A percentile compares a stretch with the other conserved stretches of the same genome.
These are phyloP conservation scores for Apiospora marii DNA, from an alignment of 2,329 filamentous ascomycete genomes.

Conservation along the genomic window DNA sequence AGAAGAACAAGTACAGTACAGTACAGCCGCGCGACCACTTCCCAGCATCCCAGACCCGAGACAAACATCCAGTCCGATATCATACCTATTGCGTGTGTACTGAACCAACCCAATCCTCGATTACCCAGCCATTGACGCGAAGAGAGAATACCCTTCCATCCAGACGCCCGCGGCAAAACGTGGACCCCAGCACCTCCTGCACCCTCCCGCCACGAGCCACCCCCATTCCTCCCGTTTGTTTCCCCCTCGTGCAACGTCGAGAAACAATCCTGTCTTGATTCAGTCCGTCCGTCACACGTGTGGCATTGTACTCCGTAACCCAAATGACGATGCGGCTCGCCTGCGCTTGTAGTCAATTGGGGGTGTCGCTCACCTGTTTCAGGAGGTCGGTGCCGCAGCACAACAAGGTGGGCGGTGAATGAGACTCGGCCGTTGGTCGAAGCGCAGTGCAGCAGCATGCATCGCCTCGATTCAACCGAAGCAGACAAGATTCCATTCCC, in stretches of 20 bases:
- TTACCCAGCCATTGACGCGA: not conserved
- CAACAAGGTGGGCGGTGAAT: conserved; percentile 15
- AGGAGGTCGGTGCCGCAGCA: not conserved
- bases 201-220: not conserved
- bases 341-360: not conserved
- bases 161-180: not conserved
- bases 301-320: not conserved
- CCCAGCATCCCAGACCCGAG: not conserved
- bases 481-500: too few relatives aligned
- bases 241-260: not conserved
- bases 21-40: not conserved
- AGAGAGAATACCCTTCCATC: not conserved
- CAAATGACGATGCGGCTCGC: conserved; percentile 3
- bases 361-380: not conserved
- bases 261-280: not conserved
- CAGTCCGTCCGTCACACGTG: not conserved
- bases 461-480: not conserved
- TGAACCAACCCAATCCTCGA: not conserved
- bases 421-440: not conserved
- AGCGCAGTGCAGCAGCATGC: not conserved
- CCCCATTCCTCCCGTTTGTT: not conserved
- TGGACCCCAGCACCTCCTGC: not conserved
- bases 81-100: too few relatives aligned
- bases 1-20: not conserved
- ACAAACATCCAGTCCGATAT: not conserved